These are phyloP conservation scores for Geosiphon pyriformis DNA, from an alignment of 192 early-diverging fungal genomes.

Conservation along the genomic window DNA sequence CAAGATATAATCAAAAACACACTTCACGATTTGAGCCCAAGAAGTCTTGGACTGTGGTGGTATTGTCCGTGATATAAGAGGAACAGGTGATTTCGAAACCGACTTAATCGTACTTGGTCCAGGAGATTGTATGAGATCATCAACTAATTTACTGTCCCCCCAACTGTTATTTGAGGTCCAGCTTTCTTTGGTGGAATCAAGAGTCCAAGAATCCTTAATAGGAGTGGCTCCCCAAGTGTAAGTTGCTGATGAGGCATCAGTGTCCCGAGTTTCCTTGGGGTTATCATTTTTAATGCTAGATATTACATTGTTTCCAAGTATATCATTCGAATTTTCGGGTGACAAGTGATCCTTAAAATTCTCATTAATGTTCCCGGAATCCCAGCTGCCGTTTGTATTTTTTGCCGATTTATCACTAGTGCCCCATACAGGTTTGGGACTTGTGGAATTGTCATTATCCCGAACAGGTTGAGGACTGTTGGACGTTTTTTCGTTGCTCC, in stretches of 20 bases:
- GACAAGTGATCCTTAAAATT: background rate
- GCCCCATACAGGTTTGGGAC: too few species aligned
- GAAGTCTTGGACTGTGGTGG: conserved; percentile 41
- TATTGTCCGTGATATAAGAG: conserved; percentile 35
- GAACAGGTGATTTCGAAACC: conserved; percentile 14
- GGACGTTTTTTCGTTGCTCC: conserved; percentile 5
- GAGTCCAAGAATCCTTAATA: conserved; percentile 6
- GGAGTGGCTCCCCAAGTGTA: conserved; percentile 3
- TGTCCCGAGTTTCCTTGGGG: conserved; percentile 9
- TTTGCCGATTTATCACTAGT: conserved; percentile 3
- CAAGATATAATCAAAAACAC: conserved; percentile 24
- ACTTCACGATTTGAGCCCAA: conserved; percentile 66
- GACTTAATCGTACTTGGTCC: conserved; percentile 18
- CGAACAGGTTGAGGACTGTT: background rate
- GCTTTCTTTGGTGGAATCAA: conserved; percentile 12
- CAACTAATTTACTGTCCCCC: conserved; percentile 1
- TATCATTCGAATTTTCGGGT: background rate
- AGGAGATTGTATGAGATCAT: conserved; percentile 2
- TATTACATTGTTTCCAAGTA: background rate
- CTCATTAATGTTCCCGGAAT: background rate
- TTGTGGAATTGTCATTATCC: background rate
- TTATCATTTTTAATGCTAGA: background rate
- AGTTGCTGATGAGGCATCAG: background rate
- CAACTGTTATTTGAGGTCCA: conserved; percentile 4
- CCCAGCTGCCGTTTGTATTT: conserved; percentile 2